These are phyloP conservation scores for Mrakia gelida DNA, from an alignment of 768 basidiomycete species.

Conservation along the genomic window DNA sequence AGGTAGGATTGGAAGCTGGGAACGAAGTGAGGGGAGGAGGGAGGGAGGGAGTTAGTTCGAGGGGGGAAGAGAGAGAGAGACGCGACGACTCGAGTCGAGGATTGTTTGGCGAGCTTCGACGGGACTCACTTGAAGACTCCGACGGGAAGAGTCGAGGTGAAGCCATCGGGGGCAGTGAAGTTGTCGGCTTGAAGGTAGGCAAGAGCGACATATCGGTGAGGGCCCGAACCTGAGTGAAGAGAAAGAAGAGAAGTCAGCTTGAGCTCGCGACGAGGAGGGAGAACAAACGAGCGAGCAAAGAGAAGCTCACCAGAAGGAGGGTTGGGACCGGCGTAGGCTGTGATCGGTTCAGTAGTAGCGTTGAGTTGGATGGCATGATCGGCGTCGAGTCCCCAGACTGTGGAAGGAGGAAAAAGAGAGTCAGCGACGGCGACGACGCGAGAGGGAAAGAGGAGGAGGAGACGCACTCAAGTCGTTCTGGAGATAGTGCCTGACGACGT, in stretches of 20 bases:
- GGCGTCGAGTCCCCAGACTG: background rate
- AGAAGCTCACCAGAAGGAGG: background rate
- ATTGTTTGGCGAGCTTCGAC: background rate
- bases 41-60: background rate
- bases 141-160: constrained; percentile 5
- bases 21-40: background rate
- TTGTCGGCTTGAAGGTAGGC: background rate
- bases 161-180: constrained; percentile 11
- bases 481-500: constrained; percentile 6
- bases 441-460: background rate
- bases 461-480: constrained; percentile 8
- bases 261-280: background rate
- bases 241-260: background rate
- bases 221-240: background rate
- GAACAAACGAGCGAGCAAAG: background rate
- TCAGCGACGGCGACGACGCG: background rate
- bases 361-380: constrained; percentile 2
- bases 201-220: constrained; percentile 13
- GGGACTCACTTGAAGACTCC: constrained; percentile 3
- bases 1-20: background rate
- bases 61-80: too few species aligned
- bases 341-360: background rate
- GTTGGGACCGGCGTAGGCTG: background rate
- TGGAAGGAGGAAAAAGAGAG: background rate
- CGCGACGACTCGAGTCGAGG: too few species aligned